Evolutionary conservation across 2,329 filamentous ascomycete genomes (phyloP), one percentile per base, ranked within the genome.

Genomic region (Sporothrix globosa): DNA sequence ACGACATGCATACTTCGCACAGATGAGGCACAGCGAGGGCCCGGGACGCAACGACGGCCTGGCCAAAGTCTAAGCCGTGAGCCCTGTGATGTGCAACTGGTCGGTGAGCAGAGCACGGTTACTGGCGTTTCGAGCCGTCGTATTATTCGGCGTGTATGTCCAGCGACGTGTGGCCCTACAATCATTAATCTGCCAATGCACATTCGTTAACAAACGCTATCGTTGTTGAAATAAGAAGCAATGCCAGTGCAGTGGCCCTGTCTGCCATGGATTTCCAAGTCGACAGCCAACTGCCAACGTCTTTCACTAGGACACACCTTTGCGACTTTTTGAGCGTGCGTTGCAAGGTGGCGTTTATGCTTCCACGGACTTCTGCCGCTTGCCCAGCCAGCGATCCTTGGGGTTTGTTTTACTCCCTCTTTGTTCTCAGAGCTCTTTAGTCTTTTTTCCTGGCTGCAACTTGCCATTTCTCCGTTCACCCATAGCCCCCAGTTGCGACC

Each of bases 381-480:
- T 44, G 65, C 34, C 65, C 65, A 67, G 65, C 65, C 7, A 50
- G 61, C 24, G 24, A 24, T 6, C 10, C 3, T n/a, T n/a, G n/a
- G n/a, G 11, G 30, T 5, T 14, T 27, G 19, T 53, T 48, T 39
- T 66, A 3, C 27, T 34, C 24, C 41, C 46, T 48, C 61, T 52
- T 50, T 27, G 19, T 66, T n/a, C 34, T 9, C 7, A 6, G 34
- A 34, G 9, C 34, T 10, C 44, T 50, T 66, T 44, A 24, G 56
- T 60, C 56, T 44, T 61, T 2, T 14, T 10, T 21, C 34, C 34
- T 69, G n/a, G 48, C 11, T 44, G 34, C 39, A 34, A 39, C 39
- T 39, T 46, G 19, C 48, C 41, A 48, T 67, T 70, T 66, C 60
- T 67, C 68, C 68, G 68, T 70, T 70, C 68, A 70, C 68, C 68